Base-by-base conservation (phyloP, 768 basidiomycete genomes). In the Boletus reticulatus region DNA sequence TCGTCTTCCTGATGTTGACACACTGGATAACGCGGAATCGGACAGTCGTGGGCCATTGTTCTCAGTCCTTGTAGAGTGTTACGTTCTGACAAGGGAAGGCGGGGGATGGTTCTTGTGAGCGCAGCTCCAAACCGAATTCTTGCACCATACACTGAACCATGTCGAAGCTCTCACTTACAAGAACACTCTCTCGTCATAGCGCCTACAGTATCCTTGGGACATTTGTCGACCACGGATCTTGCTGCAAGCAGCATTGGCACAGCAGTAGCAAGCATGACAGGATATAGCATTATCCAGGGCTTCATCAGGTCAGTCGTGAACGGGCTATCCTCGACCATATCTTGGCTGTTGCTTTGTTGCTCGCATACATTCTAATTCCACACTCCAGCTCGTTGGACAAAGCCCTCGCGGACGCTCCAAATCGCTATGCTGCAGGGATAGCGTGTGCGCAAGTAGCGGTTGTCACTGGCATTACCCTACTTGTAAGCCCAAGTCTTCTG, bases 151-250 rank as follows among this genome's bases (percentile, higher is more conserved):
- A 24, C 51, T 55, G 34, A 66, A 43, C 38, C 13, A 17, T 34
- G 43, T 34, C n/a, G 24, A 57, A 67, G 66, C 36, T 52, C 51
- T 2, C 53, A 59, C 31, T 20, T 67, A 38, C 63, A 65, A 24
- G 66, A 67, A 10, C 63, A 67, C 38, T 66, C 60, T 9, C 66
- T 66, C 24, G 51, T 67, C 22, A 48, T 67, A 53, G 66, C 62
- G 37, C 66, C 60, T 19, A 59, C 43, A 67, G 10, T 84, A 36
- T 76, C 75, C 5, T 73, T 81, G 50, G 83, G 82, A 11, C 83
- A 84, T 66, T 67, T 84, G 8, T 80, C 80, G 1, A 81, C 81
- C 0, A 76, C 70, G 0, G 76, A 81, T 51, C 73, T 84, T 10
- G 83, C 83, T 4, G 80, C 80, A 0, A 73, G 78, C 6, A 76